Evolutionary conservation across 768 basidiomycete species (phyloP).

Genomic region (Asterophora parasitica): DNA sequence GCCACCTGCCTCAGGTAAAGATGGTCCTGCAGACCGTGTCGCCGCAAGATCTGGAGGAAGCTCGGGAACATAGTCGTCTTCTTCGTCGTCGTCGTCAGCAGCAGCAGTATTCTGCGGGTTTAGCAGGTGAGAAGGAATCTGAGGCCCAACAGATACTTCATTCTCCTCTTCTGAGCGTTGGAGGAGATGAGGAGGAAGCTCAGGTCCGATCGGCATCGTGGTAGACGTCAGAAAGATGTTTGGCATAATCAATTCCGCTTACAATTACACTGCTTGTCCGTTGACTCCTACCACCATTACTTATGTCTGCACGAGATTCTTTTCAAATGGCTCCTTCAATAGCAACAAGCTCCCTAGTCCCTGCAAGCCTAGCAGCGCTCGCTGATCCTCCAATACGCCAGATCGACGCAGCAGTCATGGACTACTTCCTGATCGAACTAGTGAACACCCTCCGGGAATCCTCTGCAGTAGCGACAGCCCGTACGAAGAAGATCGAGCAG

Average conservation of each 20-base stretch:
- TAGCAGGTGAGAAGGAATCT: conserved; percentile 25
- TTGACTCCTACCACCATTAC: not conserved
- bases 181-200: conserved; percentile 47
- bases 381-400: conserved; percentile 60
- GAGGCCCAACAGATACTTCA: conserved; percentile 18
- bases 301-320: conserved; percentile 30
- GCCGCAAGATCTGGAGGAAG: conserved; percentile 69
- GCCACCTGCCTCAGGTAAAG: conserved; percentile 12
- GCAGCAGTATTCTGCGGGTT: conserved; percentile 18
- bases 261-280: not conserved
- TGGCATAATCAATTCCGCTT: too few species aligned
- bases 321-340: conserved; percentile 24
- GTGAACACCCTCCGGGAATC: conserved; percentile 73
- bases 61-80: conserved; percentile 68
- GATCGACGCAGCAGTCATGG: conserved; percentile 68
- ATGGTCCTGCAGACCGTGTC: conserved; percentile 27
- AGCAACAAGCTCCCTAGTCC: conserved; percentile 21
- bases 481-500: conserved; percentile 64
- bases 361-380: conserved; percentile 40
- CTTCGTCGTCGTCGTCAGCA: conserved; percentile 32
- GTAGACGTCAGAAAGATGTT: conserved; percentile 6
- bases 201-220: conserved; percentile 44
- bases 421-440: conserved; percentile 83
- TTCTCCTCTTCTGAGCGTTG: conserved; percentile 20
- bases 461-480: conserved; percentile 62